These are phyloP conservation scores for Botrytis squamosa DNA, from an alignment of 2,329 filamentous ascomycete species.

Conservation along the genomic window DNA sequence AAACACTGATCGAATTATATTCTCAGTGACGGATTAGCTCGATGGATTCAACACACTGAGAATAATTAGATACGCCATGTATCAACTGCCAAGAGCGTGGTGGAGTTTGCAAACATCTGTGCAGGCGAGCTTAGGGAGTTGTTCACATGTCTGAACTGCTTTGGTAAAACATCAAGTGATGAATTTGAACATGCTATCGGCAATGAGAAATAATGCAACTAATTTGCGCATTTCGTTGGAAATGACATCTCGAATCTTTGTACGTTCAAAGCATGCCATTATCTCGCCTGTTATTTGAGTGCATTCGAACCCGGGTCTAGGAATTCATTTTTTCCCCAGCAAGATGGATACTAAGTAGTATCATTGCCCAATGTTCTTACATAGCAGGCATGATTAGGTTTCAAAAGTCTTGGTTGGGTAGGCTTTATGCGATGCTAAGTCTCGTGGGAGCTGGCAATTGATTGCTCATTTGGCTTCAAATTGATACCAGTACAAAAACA, in stretches of 20 bases:
- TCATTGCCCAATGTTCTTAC: background rate
- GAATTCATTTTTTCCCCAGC: background rate
- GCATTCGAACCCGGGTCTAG: background rate
- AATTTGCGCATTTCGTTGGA: background rate
- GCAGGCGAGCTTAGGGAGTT: background rate
- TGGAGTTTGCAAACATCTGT: background rate
- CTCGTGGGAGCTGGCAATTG: background rate
- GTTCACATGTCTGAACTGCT: background rate
- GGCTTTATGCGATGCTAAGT: background rate
- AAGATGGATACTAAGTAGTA: background rate
- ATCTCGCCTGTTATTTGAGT: background rate
- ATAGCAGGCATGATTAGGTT: background rate
- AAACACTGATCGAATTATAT: background rate
- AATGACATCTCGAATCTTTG: background rate
- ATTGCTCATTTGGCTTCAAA: background rate
- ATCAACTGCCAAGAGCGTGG: background rate
- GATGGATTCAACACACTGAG: background rate
- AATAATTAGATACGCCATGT: background rate
- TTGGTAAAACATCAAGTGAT: slow-evolving; percentile 10
- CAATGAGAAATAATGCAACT: background rate
- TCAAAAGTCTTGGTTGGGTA: too few relatives aligned
- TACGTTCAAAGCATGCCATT: background rate
- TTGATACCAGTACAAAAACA: too few relatives aligned
- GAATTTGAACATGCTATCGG: background rate
- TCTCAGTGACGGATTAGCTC: background rate